Evolutionary conservation across 1,284 basidiomycete species (phyloP).

Genomic region (Ceratobasidium theobromae): DNA sequence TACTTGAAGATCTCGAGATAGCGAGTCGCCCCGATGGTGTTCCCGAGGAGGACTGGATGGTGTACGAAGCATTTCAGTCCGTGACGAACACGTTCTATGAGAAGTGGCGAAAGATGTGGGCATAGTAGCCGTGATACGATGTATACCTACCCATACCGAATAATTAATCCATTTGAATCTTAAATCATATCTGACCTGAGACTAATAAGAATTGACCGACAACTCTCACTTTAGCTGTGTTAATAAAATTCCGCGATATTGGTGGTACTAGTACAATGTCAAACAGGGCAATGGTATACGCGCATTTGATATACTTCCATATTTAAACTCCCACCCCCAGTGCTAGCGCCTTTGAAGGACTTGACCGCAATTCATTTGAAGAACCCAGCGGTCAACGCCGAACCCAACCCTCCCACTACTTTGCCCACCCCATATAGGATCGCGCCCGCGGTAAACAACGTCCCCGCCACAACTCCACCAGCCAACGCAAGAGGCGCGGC

Average conservation of each 20-base stretch:
- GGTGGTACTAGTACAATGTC: too few species aligned
- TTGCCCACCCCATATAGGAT: slow-evolving; percentile 15
- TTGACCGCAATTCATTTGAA: background rate
- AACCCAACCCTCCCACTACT: background rate
- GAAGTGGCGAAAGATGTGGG: slow-evolving; percentile 57
- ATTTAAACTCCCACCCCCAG: too few species aligned
- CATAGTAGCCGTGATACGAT: slow-evolving; percentile 41
- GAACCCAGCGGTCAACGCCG: background rate
- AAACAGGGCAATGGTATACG: too few species aligned
- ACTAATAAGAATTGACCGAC: too few species aligned
- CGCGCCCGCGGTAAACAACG: slow-evolving; percentile 7
- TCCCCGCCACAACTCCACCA: slow-evolving; percentile 10
- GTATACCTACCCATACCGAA: too few species aligned
- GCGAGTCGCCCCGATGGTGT: slow-evolving; percentile 45
- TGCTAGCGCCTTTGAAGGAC: too few species aligned
- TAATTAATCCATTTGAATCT: too few species aligned
- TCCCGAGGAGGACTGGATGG: slow-evolving; percentile 54
- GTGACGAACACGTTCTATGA: slow-evolving; percentile 55
- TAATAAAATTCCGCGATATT: too few species aligned
- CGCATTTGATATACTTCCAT: too few species aligned
- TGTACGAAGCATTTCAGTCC: slow-evolving; percentile 54
- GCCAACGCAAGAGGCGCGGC: slow-evolving; percentile 3
- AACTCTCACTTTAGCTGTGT: too few species aligned
- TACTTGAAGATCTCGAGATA: slow-evolving; percentile 40
- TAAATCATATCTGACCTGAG: too few species aligned